Evolutionary conservation across 345 rosid genomes (phyloP).

Genomic region (Fremontodendron californicum): DNA sequence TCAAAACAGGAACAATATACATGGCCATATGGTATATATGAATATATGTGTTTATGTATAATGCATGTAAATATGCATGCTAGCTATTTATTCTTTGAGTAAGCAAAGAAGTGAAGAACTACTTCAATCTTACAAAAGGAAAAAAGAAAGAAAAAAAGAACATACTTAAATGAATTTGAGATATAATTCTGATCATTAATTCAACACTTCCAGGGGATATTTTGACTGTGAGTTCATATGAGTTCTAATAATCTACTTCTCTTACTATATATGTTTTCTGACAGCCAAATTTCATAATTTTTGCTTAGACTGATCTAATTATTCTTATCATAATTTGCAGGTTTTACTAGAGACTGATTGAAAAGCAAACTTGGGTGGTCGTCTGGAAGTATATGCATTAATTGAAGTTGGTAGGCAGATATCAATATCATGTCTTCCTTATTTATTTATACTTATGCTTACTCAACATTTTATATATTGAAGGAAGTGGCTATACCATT

Average conservation of each 20-base stretch:
- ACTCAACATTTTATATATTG: no score
- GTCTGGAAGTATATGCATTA: neutral
- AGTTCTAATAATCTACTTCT: no score
- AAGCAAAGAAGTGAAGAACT: neutral
- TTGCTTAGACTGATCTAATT: neutral
- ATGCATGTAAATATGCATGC: neutral
- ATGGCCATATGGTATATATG: no score
- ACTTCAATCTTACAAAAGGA: neutral
- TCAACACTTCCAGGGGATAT: neutral
- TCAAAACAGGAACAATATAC: no score
- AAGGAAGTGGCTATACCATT: no score
- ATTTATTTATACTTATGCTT: no score
- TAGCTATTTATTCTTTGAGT: neutral
- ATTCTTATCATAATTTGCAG: neutral
- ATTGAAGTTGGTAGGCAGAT: neutral
- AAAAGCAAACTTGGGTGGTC: neutral
- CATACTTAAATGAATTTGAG: neutral
- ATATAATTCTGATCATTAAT: neutral
- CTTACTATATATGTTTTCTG: neutral
- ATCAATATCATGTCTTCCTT: no score
- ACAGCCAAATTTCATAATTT: neutral
- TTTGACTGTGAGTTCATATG: no score
- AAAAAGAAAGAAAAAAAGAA: neutral
- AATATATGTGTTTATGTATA: neutral
- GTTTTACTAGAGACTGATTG: neutral